A percentile compares a stretch with the other conserved stretches of the same genome.
Conservation (phyloP, 2,329 filamentous ascomycete species). For the Cladosporium sp. region DNA sequence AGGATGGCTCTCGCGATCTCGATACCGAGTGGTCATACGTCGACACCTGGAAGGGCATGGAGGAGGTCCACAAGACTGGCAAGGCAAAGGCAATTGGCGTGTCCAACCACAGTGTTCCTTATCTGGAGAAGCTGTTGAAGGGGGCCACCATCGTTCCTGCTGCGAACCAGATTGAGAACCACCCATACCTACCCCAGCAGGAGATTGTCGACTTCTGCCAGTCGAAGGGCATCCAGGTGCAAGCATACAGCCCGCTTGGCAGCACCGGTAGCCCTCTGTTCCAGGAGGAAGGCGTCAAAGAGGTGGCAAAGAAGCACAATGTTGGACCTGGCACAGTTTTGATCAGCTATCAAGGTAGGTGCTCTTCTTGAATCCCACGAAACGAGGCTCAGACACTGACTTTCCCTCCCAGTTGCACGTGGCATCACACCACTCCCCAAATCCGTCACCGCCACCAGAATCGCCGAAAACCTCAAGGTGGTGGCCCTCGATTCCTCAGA, state of each 20-base stretch:
- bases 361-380: neutral
- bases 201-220: constrained; percentile 67
- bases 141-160: constrained; percentile 60
- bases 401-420: constrained; percentile 49
- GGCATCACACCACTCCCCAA: constrained; percentile 70
- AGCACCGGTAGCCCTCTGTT: constrained; percentile 47
- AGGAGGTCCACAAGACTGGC: constrained; percentile 52
- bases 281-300: constrained; percentile 43
- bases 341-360: constrained; percentile 68
- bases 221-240: constrained; percentile 64
- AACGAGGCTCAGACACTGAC: neutral
- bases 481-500: constrained; percentile 63
- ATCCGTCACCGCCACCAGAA: constrained; percentile 64
- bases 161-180: constrained; percentile 71
- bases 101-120: constrained; percentile 47
- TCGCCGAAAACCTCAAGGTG: constrained; percentile 66
- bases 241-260: constrained; percentile 59
- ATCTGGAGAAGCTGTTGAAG: constrained; percentile 47
- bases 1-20: constrained; percentile 71
- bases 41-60: constrained; percentile 74
- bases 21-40: constrained; percentile 65
- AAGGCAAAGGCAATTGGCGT: constrained; percentile 49
- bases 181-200: constrained; percentile 66
- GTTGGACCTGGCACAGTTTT: constrained; percentile 54
- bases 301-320: constrained; percentile 48